Evolutionary conservation across 805 yeast species (phyloP), one percentile per base, ranked within the genome.

Genomic region (Yamadazyma sp.): DNA sequence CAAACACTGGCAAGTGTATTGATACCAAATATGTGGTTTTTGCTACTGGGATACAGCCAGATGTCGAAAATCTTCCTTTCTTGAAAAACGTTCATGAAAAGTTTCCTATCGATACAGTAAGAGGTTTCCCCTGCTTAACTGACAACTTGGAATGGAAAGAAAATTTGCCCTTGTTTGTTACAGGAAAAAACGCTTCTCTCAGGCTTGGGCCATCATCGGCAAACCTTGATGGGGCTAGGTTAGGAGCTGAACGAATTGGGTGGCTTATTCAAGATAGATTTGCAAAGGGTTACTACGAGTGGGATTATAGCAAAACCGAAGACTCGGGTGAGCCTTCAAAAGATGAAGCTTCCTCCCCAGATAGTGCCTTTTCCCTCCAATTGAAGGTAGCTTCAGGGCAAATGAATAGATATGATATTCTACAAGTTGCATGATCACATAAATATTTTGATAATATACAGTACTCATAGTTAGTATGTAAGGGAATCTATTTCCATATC

Each of bases 201-300:
- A 49, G 60, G 30, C 59, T 66, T 35, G 75, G 75, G 0, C 75
- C 75, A 1, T 62, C 73, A 0, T 59, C 71, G 14, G 75, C 75
- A 2, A 71, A 71, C 38, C 49, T 70, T 28, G 75, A 68, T 37
- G 76, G 75, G 3, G 75, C 73, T 1, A 45, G 76, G 24, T 42
- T 60, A 9, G 72, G 73, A 3, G 73, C 74, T 1, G 76, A 70
- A 43, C 45, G 75, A 34, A 57, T 69, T 20, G 73, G 74, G 3
- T 63, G 71, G 71, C 55, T 47, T 36, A 33, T 55, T 6, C 60
- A 56, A 37, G 56, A 35, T 45, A 12, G 28, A 31, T 24, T 42
- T 46, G 3, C 35, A 40, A 21, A 37, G 41, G 25, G 45, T 38
- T 12, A 48, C 48, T 35, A 27, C 23, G 52, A 8, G 18, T 31